A percentile compares a stretch with the other conserved stretches of the same genome.
phyloP scores from a whole-genome alignment of 2,329 filamentous ascomycete species.

The Fusarium drepaniforme region DNA sequence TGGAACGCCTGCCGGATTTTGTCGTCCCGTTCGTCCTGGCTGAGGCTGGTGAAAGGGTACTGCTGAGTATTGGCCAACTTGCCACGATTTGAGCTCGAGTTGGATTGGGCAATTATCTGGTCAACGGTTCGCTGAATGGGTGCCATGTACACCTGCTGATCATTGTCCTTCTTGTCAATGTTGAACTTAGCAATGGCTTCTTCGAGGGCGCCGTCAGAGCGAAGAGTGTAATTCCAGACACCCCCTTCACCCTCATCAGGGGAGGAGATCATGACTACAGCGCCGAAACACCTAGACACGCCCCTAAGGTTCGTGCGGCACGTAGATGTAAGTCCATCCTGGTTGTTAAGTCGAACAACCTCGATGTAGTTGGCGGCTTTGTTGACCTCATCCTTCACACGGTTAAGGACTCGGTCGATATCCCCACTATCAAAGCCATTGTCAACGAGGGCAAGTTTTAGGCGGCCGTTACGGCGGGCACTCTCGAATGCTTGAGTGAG shows the following conservation, averaged over 20 bases:
- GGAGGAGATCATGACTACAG: conserved; percentile 80
- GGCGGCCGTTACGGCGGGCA: conserved; percentile 67
- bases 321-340: conserved; percentile 69
- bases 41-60: conserved; percentile 82
- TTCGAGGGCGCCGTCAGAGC: conserved; percentile 77
- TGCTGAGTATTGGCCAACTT: conserved; percentile 63
- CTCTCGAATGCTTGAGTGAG: conserved; percentile 72
- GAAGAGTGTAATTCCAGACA: conserved; percentile 88
- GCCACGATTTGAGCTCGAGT: conserved; percentile 53
- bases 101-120: conserved; percentile 72
- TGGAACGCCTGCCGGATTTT: conserved; percentile 79
- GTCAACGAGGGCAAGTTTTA: conserved; percentile 84
- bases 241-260: conserved; percentile 75
- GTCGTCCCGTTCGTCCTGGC: conserved; percentile 73
- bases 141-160: conserved; percentile 81
- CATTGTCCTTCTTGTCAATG: conserved; percentile 74
- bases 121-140: conserved; percentile 87
- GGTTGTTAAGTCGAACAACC: conserved; percentile 64
- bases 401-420: conserved; percentile 78
- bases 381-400: conserved; percentile 69
- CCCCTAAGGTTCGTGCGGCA: conserved; percentile 76
- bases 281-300: conserved; percentile 79
- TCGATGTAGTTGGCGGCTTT: conserved; percentile 65
- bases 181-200: conserved; percentile 71
- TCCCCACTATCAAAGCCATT: conserved; percentile 76